Conservation (phyloP, 73 alveolate genomes). For the Tetrahymena borealis region DNA sequence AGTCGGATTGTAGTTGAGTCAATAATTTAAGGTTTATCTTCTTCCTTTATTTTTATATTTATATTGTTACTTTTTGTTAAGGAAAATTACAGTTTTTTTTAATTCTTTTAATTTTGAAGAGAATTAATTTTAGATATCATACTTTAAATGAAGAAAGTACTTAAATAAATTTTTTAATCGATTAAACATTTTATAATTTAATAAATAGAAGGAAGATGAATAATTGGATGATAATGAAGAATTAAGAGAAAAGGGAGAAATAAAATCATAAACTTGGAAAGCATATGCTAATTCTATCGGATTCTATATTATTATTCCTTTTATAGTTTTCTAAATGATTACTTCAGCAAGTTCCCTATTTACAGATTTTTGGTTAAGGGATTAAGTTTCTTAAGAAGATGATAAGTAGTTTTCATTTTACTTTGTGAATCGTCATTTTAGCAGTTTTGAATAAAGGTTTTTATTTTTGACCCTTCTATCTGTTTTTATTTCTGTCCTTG, state of each 20-base stretch:
- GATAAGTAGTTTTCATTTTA: conserved; percentile 12
- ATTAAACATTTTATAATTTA: no score
- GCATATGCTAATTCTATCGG: not conserved
- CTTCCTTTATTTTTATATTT: no score
- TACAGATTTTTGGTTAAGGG: conserved; percentile 27
- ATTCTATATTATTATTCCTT: not conserved
- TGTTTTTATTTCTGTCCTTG: not conserved
- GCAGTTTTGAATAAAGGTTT: no score
- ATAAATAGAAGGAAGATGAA: not conserved
- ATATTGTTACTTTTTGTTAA: no score
- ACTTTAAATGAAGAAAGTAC: no score
- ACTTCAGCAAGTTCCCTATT: not conserved
- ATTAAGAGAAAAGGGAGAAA: conserved; percentile 41
- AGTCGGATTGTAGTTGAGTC: no score
- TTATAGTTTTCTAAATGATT: not conserved
- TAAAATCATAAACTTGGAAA: conserved; percentile 3
- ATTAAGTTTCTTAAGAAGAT: not conserved
- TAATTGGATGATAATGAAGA: conserved; percentile 26
- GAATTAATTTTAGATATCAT: no score
- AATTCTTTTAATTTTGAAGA: no score
- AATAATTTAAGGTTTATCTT: no score
- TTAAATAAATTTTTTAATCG: no score
- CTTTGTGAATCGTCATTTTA: conserved; percentile 10
- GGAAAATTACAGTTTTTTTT: no score
- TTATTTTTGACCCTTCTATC: no score